Percentiles rank a stretch among this genome's conserved stretches.
These are phyloP conservation scores for Trametes coccinea DNA, from an alignment of 768 basidiomycete genomes.

Conservation along the genomic window DNA sequence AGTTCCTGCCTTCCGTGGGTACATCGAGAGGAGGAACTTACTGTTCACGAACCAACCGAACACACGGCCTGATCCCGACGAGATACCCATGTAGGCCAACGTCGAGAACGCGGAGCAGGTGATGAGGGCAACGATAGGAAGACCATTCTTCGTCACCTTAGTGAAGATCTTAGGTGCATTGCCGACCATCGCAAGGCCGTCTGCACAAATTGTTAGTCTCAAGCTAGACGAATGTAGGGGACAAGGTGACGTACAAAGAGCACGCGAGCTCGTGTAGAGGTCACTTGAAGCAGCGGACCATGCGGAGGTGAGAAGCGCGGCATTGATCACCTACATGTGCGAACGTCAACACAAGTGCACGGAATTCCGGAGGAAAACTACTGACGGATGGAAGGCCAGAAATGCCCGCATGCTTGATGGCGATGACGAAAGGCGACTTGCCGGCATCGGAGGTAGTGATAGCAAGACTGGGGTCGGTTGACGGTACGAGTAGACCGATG, in stretches of 20 bases:
- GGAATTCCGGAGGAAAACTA: slow-evolving; percentile 1
- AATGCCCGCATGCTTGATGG: slow-evolving; percentile 85
- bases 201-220: slow-evolving; percentile 35
- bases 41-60: slow-evolving; percentile 79
- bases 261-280: slow-evolving; percentile 85
- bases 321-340: slow-evolving; percentile 70
- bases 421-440: slow-evolving; percentile 86
- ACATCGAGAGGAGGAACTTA: not conserved
- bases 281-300: slow-evolving; percentile 93
- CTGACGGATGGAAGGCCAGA: slow-evolving; percentile 76
- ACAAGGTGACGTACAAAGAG: slow-evolving; percentile 59
- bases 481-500: slow-evolving; percentile 84
- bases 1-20: not conserved
- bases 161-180: slow-evolving; percentile 84
- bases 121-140: slow-evolving; percentile 75
- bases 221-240: not conserved
- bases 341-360: not conserved
- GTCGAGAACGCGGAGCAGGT: slow-evolving; percentile 65
- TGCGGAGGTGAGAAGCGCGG: slow-evolving; percentile 81
- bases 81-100: slow-evolving; percentile 83
- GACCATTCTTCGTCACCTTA: slow-evolving; percentile 65
- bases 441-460: slow-evolving; percentile 61
- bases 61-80: slow-evolving; percentile 63
- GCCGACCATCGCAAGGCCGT: slow-evolving; percentile 76
- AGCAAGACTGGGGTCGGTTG: slow-evolving; percentile 54